Evolutionary conservation across 2,329 filamentous ascomycete species (phyloP).

Genomic region (Dothistroma septosporum): DNA sequence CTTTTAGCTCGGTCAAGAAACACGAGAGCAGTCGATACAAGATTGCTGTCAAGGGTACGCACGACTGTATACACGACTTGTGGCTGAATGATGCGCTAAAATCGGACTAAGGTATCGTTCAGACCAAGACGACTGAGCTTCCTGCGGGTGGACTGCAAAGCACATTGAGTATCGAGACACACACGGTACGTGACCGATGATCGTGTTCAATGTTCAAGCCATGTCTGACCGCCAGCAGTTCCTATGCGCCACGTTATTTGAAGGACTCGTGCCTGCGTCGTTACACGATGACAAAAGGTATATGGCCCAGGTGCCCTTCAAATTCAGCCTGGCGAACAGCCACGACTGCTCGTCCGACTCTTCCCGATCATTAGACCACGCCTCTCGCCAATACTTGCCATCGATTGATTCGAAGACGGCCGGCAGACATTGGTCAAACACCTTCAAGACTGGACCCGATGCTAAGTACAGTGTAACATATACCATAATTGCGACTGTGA

Average conservation of each 20-base stretch:
- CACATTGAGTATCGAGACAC: conserved; percentile 8
- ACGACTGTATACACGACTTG: not conserved
- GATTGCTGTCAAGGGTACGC: conserved; percentile 11
- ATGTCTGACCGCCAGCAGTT: conserved; percentile 1
- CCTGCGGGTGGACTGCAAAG: conserved; percentile 8
- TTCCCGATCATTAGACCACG: not conserved
- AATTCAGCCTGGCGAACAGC: conserved; percentile 7
- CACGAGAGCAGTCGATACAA: conserved; percentile 10
- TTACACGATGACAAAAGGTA: not conserved
- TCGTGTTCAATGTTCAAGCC: not conserved
- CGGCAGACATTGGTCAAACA: conserved; percentile 11
- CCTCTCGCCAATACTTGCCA: conserved; percentile 7
- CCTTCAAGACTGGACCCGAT: conserved; percentile 10
- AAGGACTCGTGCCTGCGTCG: conserved; percentile 2
- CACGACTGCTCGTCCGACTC: not conserved
- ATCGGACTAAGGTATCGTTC: conserved; percentile 3
- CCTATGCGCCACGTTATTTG: conserved; percentile 11
- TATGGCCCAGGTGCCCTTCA: conserved; percentile 10
- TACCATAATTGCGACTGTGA: conserved; percentile 11
- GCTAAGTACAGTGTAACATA: conserved; percentile 13
- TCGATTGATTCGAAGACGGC: conserved; percentile 13
- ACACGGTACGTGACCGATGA: not conserved
- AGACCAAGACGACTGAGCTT: conserved; percentile 10
- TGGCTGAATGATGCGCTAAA: not conserved
- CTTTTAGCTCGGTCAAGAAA: conserved; percentile 11